Evolutionary conservation across 2,329 filamentous ascomycete genomes (phyloP), one percentile per base, ranked within the genome.

Genomic region (Anthostomella pinea): DNA sequence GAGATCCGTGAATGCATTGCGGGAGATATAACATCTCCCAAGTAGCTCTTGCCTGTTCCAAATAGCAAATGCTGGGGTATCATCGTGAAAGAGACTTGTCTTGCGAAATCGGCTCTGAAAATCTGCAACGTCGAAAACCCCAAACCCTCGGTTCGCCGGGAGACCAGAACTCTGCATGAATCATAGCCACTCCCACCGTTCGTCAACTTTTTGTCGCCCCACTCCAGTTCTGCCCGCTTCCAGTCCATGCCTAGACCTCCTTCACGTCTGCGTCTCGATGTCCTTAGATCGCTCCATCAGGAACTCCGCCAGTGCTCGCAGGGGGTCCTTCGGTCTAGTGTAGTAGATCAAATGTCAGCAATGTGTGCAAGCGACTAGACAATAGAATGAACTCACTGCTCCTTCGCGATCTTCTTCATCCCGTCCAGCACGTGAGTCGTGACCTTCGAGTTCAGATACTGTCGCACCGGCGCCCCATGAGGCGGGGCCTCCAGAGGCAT

Each of bases 391-490:
- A 73, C 82, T 55, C 63, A 87, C 84, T 83, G 77, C 26, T 87
- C 81, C 49, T 77, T 80, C 4, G 81, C 82, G 42, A 89, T 58
- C 36, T 73, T 62, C 65, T 87, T 88, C 81, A 89, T 85, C 16
- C 83, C 85, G 52, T 88, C 83, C 24, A 88, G 64, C 39, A 89
- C 54, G 17, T 76, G 73, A 1, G 77, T 77, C 0, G 83, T 85
- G 25, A 89, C 75, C 51, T 81, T 85, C 31, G 73, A 71, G 54
- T 88, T 88, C 49, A 89, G 63, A 58, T 87, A 89, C 52, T 78
- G 74, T 28, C 85, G 75, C 5, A 79, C 79, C 1, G 81, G 79
- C 15, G 83, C 84, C 30, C 84, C 83, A 53, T 87, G 81, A 1
- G 73, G 63, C 2, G 76, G 70, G 10, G 79, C 73, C 53, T 83